phyloP scores from a whole-genome alignment of 1,284 basidiomycete genomes.

The Cryptococcus neoformans region DNA sequence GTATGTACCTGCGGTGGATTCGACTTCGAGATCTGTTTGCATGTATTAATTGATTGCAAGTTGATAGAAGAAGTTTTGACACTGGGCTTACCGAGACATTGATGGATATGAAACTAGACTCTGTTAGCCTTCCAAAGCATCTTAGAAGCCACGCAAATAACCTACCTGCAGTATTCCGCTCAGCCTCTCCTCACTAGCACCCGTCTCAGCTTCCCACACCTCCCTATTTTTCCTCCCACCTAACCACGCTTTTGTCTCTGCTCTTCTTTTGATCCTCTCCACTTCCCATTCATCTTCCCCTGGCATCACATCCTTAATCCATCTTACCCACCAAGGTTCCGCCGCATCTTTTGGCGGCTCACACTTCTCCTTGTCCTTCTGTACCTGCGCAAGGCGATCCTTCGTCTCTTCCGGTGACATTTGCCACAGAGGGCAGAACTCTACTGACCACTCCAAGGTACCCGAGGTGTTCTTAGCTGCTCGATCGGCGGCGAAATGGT shows the following conservation, averaged over 20 bases:
- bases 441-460: conserved; percentile 39
- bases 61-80: conserved; percentile 5
- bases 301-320: conserved; percentile 18
- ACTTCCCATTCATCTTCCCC: conserved; percentile 32
- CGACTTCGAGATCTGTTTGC: conserved; percentile 38
- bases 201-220: conserved; percentile 42
- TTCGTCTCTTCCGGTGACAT: conserved; percentile 33
- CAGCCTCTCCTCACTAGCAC: conserved; percentile 31
- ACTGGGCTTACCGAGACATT: conserved; percentile 28
- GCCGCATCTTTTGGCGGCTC: not conserved
- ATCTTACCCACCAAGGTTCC: conserved; percentile 34
- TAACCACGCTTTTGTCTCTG: conserved; percentile 44
- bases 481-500: conserved; percentile 27
- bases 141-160: not conserved
- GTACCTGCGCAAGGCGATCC: conserved; percentile 12
- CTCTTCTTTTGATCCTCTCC: conserved; percentile 35
- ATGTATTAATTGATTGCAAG: not conserved
- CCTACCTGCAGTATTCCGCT: conserved; percentile 42
- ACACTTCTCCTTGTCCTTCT: conserved; percentile 13
- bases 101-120: conserved; percentile 45
- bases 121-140: not conserved
- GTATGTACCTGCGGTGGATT: conserved; percentile 39
- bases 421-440: conserved; percentile 46
- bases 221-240: conserved; percentile 45
- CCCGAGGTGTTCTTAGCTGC: conserved; percentile 41